phyloP scores from a whole-genome alignment of 2,329 filamentous ascomycete genomes.

The Claviceps sorghi region DNA sequence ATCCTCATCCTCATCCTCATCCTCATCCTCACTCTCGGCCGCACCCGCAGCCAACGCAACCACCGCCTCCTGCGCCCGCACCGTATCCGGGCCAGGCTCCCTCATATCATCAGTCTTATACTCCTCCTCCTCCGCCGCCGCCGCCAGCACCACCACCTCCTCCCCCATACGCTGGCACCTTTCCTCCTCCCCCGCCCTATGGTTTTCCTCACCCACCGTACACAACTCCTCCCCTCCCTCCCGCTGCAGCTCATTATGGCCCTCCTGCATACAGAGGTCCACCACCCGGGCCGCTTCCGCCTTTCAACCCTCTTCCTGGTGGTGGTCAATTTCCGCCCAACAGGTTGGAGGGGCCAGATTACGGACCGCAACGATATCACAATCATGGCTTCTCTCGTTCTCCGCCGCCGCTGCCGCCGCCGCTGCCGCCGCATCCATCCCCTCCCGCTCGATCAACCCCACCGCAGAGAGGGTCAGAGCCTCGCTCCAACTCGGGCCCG shows the following conservation, averaged over 20 bases:
- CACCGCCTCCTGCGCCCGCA: constrained; percentile 4
- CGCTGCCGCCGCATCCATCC: neutral
- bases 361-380: constrained; percentile 1
- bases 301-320: constrained; percentile 4
- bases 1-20: too few species aligned
- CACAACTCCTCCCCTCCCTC: constrained; percentile 10
- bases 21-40: neutral
- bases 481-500: neutral
- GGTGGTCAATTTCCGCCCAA: neutral
- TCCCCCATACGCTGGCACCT: constrained; percentile 10
- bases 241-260: constrained; percentile 7
- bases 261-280: constrained; percentile 7
- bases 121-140: constrained; percentile 5
- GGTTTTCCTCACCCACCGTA: constrained; percentile 12
- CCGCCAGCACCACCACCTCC: constrained; percentile 3
- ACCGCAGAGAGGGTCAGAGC: neutral
- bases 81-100: constrained; percentile 13
- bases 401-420: constrained; percentile 1
- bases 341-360: constrained; percentile 3
- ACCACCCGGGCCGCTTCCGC: constrained; percentile 2
- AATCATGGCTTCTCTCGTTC: constrained; percentile 4
- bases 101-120: constrained; percentile 14
- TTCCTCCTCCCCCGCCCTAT: constrained; percentile 11
- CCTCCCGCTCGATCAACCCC: neutral
- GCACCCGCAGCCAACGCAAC: neutral